Evolutionary conservation across 2,329 filamentous ascomycete species (phyloP), one percentile per base, ranked within the genome.

Genomic region (Zymoseptoria brevis): DNA sequence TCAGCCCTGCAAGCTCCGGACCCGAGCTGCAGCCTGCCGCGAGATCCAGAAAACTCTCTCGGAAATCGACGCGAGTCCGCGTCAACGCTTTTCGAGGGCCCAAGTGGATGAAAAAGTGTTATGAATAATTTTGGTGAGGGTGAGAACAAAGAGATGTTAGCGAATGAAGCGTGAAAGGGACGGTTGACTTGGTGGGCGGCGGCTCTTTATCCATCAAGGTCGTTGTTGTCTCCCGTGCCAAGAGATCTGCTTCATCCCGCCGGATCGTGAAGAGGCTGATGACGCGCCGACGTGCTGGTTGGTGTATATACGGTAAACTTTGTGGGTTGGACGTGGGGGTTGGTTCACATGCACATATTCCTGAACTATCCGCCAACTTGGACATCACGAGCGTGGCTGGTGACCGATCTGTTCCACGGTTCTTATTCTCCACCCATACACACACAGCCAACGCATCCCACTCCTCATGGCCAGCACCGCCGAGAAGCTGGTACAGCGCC

Each of bases 401-500:
- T 48, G 21, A 58, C 56, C 56, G 53, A 54, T 22, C 50, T 54
- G 51, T 52, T 11, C 24, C 21, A 29, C 50, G 26, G 8, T 29
- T 29, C 26, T 29, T 29, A 3, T 29, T 50, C 21, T 26, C 21
- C 5, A 16, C 13, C 11, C 13, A 24, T n/a, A 26, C 57, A 19
- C 53, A 54, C 54, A 50, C 55, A 7, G 21, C 26, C 19, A 35
- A 16, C 51, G 48, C 56, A 55, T 24, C 58, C 57, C 30, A 53
- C 51, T 11, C 54, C 62, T 52, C 19, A 73, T 72, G 69, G 64
- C 70, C 62, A 67, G 41, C 57, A 58, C 58, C 1, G 58, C 53
- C 13, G 68, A 74, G 50, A 68, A 70, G 50, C 66, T 80, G 7
- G 61, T 81, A 30, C 78, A 76, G 67, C 76, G 76, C 49, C 79